phyloP scores from a whole-genome alignment of 2,329 filamentous ascomycete species.

The Nigrospora osmanthi region DNA sequence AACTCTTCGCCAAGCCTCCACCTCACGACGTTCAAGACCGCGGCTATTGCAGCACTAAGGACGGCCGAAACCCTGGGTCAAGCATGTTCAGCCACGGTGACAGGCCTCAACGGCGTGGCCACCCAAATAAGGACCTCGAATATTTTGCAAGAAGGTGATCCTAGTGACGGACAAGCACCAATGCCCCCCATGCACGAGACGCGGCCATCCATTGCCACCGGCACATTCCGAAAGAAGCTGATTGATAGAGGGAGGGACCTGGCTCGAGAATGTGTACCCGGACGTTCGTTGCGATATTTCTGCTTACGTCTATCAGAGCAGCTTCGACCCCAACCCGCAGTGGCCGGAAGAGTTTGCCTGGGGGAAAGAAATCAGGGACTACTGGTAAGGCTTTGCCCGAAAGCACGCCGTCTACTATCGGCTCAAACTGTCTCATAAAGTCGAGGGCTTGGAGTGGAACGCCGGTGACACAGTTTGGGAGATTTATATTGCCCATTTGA shows the following conservation, averaged over 20 bases:
- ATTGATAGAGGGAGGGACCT: conserved; percentile 36
- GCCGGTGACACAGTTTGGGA: conserved; percentile 44
- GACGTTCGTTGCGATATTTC: conserved; percentile 63
- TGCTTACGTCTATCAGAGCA: conserved; percentile 62
- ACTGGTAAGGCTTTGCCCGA: conserved; percentile 54
- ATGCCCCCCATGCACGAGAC: too few relatives aligned
- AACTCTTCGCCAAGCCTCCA: too few relatives aligned
- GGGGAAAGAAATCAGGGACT: conserved; percentile 58
- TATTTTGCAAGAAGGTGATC: too few relatives aligned
- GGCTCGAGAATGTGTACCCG: conserved; percentile 51
- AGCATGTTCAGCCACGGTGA: too few relatives aligned
- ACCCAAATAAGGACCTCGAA: too few relatives aligned
- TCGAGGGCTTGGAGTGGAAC: conserved; percentile 50
- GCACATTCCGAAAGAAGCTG: neutral
- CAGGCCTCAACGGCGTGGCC: too few relatives aligned
- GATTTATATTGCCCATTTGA: conserved; percentile 34
- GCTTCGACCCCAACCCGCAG: conserved; percentile 58
- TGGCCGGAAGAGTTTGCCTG: conserved; percentile 64
- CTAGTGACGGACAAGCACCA: too few relatives aligned
- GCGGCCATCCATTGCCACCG: too few relatives aligned
- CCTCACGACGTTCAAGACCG: too few relatives aligned
- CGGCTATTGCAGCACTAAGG: too few relatives aligned
- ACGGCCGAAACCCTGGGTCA: too few relatives aligned
- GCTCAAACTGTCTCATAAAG: conserved; percentile 45
- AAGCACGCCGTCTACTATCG: conserved; percentile 59